Base-by-base conservation (phyloP, 2,329 filamentous ascomycete species). In the Mycosphaerella sp. region DNA sequence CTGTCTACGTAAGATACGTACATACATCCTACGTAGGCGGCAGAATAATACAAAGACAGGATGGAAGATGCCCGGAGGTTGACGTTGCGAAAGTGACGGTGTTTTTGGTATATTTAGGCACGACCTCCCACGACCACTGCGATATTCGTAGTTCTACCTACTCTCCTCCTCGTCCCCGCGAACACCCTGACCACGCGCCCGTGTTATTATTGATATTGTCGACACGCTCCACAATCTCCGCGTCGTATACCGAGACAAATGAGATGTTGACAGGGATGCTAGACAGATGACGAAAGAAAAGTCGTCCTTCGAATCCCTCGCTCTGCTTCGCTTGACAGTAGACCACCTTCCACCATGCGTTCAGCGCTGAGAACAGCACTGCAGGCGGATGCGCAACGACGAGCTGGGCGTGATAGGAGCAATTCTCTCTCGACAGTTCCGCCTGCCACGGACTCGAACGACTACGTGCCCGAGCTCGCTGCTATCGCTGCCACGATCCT, bases 401-500 rank as follows among this genome's bases (percentile, higher is more conserved):
- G 61, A 37, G 50, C 56, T n/a, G 41, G 44, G 6, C 53, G 59
- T 34, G 50, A 58, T 34, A 62, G 69, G 41, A 66, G 61, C 62
- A 70, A 69, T 44, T 76, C 74, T 41, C 69, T 77, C 41, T 72
- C 67, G 50, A 69, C 74, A 17, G 69, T 76, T 10, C 72, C 74
- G 52, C 77, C 73, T 44, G 70, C 68, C 16, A 68, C 62, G 45
- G 65, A 67, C 55, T 74, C 70, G 52, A 66, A 69, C 52, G 73
- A 76, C 46, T 79, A 78, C 59, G 70, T 73, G 16, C 66, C 65
- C 2, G 65, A 70, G 35, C 71, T 79, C 41, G 76, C 76, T 32
- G 68, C 68, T 32, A 67, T 72, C 41, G 77, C 77, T 8, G 70
- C 74, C n/a, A 73, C 73, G 35, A 77, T 79, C 55, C 71, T 80